Evolutionary conservation across 1,139 yeast genomes (phyloP).

Genomic region (Sugiyamaella xylanicola): DNA sequence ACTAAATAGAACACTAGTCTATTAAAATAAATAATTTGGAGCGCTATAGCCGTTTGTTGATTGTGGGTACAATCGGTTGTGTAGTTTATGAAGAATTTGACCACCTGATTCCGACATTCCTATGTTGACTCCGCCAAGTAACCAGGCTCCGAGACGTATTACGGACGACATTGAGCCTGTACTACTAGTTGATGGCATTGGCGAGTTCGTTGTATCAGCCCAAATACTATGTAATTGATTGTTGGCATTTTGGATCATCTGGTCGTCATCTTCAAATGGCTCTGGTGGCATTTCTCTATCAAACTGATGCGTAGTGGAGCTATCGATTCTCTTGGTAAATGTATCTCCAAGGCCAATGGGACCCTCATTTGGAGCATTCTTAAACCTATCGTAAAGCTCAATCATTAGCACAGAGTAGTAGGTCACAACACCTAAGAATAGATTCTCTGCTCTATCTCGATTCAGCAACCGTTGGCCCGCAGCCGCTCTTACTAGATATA

Average conservation of each 20-base stretch:
- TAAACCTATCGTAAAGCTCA: constrained; percentile 35
- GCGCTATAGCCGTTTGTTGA: constrained; percentile 1
- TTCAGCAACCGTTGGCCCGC: constrained; percentile 31
- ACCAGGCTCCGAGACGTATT: constrained; percentile 28
- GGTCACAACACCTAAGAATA: constrained; percentile 35
- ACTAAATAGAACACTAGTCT: constrained; percentile 1
- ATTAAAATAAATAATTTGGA: constrained; percentile 19
- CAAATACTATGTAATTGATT: constrained; percentile 30
- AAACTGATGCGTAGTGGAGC: neutral
- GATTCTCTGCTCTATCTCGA: constrained; percentile 30
- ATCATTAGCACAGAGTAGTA: constrained; percentile 36
- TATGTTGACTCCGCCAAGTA: constrained; percentile 27
- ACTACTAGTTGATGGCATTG: constrained; percentile 6
- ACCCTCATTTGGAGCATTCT: constrained; percentile 7
- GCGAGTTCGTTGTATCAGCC: constrained; percentile 21
- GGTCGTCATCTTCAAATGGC: constrained; percentile 19
- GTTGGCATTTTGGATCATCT: constrained; percentile 29
- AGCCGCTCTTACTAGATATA: constrained; percentile 34
- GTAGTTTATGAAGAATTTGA: constrained; percentile 25
- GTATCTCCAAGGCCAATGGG: constrained; percentile 1
- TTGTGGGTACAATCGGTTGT: constrained; percentile 24
- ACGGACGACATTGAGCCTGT: constrained; percentile 18
- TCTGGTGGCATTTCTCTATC: neutral
- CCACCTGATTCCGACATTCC: constrained; percentile 30
- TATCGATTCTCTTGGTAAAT: neutral